Base-by-base conservation (phyloP, 179 eudicot species). In the Pouteria campechiana region DNA sequence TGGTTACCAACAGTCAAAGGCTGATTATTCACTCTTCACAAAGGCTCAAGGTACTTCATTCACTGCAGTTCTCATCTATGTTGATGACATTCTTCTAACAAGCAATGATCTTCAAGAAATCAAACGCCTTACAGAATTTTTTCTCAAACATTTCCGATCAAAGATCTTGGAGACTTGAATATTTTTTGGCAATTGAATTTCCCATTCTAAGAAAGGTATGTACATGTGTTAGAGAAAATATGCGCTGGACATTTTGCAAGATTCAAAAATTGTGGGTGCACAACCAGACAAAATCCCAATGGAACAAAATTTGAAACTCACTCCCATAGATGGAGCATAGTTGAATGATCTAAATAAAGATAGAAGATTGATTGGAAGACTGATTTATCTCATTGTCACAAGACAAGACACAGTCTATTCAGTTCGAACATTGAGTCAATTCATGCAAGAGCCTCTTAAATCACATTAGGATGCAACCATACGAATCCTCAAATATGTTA, bases 1-100 rank as follows among this genome's bases (percentile, higher is more conserved):
- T 16, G 49, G 49, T 7, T 44, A 7, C 11, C 2, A 17, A 1
- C 22, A 30, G 11, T 44, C 35, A 1, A 10, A 23, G 22, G 10
- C 23, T 2, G 25, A 44, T n/a, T 44, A 28, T 25, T 44, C 49
- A 6, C n/a, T 37, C n/a, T n/a, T n/a, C n/a, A n/a, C n/a, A n/a
- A n/a, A n/a, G n/a, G n/a, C n/a, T n/a, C n/a, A n/a, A n/a, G n/a
- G n/a, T n/a, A n/a, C n/a, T n/a, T n/a, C n/a, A n/a, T n/a, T n/a
- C n/a, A n/a, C n/a, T n/a, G n/a, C n/a, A n/a, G n/a, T n/a, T n/a
- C n/a, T n/a, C n/a, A n/a, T n/a, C n/a, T n/a, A n/a, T n/a, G n/a
- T n/a, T n/a, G n/a, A n/a, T n/a, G n/a, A n/a, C n/a, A n/a, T n/a
- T n/a, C n/a, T n/a, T n/a, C n/a, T n/a, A n/a, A n/a, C n/a, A n/a